phyloP scores from a whole-genome alignment of 768 basidiomycete genomes.

The Chiua virens region DNA sequence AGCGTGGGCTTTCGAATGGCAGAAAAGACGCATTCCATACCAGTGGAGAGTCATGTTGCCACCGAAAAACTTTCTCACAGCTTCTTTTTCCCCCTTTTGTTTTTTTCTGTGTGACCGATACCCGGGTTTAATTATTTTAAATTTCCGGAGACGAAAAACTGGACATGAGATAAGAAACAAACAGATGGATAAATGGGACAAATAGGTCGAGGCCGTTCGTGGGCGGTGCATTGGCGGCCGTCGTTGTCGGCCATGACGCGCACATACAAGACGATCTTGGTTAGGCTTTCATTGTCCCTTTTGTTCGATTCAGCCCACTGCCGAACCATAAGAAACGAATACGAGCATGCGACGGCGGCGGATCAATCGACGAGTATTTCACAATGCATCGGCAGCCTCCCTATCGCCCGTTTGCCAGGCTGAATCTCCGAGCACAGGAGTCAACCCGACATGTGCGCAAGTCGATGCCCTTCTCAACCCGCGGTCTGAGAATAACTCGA shows the following conservation, averaged over 20 bases:
- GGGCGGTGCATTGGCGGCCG: too few species aligned
- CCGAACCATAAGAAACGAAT: background rate
- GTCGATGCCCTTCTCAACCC: background rate
- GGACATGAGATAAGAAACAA: too few species aligned
- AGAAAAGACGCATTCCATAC: slow-evolving; percentile 25
- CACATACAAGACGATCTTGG: too few species aligned
- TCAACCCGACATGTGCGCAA: background rate
- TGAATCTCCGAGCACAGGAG: too few species aligned
- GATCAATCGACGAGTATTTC: slow-evolving; percentile 11
- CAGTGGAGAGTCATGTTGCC: slow-evolving; percentile 10
- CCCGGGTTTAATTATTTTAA: too few species aligned
- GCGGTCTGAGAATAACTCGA: background rate
- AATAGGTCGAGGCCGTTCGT: too few species aligned
- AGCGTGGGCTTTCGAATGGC: slow-evolving; percentile 27
- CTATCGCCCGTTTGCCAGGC: slow-evolving; percentile 7
- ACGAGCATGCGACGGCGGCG: slow-evolving; percentile 17
- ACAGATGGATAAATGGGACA: too few species aligned
- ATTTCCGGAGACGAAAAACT: too few species aligned
- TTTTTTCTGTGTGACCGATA: background rate
- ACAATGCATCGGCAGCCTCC: background rate
- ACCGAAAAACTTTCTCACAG: slow-evolving; percentile 23
- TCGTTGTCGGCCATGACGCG: too few species aligned
- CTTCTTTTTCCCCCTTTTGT: background rate
- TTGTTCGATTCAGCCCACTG: background rate
- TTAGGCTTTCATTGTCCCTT: background rate